A percentile compares a stretch with the other conserved stretches of the same genome.
phyloP scores from a whole-genome alignment of 2,329 filamentous ascomycete species.

The Aspergillus fischeri region DNA sequence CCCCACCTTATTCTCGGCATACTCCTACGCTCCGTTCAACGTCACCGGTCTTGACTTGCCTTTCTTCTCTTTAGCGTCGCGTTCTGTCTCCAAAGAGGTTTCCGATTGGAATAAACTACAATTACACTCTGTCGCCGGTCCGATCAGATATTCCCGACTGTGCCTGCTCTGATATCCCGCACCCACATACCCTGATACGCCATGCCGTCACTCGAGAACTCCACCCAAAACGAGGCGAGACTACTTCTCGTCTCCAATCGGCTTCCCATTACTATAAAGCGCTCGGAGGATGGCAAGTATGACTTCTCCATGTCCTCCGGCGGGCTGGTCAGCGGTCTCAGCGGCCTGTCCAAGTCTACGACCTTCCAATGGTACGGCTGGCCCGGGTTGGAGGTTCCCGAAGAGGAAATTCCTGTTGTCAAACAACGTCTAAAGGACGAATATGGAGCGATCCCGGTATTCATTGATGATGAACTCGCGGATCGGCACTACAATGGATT shows the following conservation, averaged over 20 bases:
- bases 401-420: slow-evolving; percentile 71
- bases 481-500: slow-evolving; percentile 98
- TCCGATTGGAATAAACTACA: neutral
- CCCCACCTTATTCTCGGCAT: neutral
- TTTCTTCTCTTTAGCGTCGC: neutral
- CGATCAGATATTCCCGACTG: neutral
- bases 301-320: slow-evolving; percentile 95
- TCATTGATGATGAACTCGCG: slow-evolving; percentile 87
- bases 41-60: neutral
- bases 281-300: slow-evolving; percentile 85
- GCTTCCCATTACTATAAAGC: slow-evolving; percentile 93
- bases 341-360: slow-evolving; percentile 84
- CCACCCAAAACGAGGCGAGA: slow-evolving; percentile 37
- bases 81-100: neutral
- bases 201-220: slow-evolving; percentile 36
- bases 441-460: slow-evolving; percentile 85
- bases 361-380: slow-evolving; percentile 99
- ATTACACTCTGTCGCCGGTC: neutral
- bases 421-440: slow-evolving; percentile 77
- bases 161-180: neutral
- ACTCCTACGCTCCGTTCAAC: neutral
- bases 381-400: slow-evolving; percentile 89
- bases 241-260: slow-evolving; percentile 91
- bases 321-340: slow-evolving; percentile 88
- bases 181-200: slow-evolving; percentile 3